Percentiles rank a stretch among this genome's conserved stretches.
These are phyloP conservation scores for Linnemannia exigua DNA, from an alignment of 192 early-diverging fungal species.

Conservation along the genomic window DNA sequence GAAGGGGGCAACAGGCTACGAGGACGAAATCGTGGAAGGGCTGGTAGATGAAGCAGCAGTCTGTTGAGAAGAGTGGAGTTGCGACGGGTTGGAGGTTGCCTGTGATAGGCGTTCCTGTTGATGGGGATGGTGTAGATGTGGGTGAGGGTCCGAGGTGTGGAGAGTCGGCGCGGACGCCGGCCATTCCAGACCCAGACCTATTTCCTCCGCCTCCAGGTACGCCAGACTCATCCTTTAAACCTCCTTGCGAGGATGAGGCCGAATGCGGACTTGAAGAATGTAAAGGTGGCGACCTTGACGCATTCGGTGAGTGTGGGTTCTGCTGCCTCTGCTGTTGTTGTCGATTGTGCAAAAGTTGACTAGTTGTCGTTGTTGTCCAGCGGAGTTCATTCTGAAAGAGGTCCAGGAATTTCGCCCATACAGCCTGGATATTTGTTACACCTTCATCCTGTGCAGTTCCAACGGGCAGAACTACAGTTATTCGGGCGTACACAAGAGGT, in stretches of 20 bases:
- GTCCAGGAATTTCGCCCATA: conserved; percentile 45
- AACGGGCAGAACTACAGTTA: background rate
- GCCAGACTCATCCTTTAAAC: background rate
- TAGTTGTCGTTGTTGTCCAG: conserved; percentile 13
- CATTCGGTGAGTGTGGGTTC: background rate
- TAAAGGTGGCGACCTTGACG: background rate
- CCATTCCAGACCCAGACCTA: background rate
- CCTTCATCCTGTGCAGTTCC: conserved; percentile 6
- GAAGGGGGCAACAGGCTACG: conserved; percentile 37
- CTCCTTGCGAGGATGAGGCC: conserved; percentile 4
- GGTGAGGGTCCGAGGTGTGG: background rate
- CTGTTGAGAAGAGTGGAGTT: conserved; percentile 24
- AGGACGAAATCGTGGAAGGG: conserved; percentile 36
- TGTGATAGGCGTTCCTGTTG: background rate
- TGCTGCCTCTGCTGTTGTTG: conserved; percentile 2
- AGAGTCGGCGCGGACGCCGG: background rate
- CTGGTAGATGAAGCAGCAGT: conserved; percentile 36
- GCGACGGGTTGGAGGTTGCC: background rate
- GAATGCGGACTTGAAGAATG: background rate
- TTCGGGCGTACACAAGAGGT: background rate
- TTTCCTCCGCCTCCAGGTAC: background rate
- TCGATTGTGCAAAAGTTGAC: background rate
- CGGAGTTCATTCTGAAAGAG: conserved; percentile 32
- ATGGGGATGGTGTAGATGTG: background rate
- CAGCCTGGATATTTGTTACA: conserved; percentile 18